A percentile compares a stretch with the other conserved stretches of the same genome.
Conservation (phyloP, 2,329 filamentous ascomycete species). For the Trichoderma sp. region DNA sequence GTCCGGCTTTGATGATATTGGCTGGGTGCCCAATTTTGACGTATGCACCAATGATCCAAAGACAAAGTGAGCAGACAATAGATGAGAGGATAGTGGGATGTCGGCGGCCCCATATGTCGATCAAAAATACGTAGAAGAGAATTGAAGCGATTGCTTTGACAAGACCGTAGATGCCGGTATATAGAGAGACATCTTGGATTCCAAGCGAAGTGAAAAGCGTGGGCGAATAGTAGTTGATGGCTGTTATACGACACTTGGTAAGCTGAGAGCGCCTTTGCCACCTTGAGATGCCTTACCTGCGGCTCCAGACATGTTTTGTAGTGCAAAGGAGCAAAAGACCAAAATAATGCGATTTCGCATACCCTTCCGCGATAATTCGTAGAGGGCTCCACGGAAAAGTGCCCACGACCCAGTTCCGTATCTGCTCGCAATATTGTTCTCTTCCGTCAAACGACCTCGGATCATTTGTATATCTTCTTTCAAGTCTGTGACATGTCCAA, state of each 20-base stretch:
- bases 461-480: conserved; percentile 50
- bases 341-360: conserved; percentile 41
- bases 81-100: conserved; percentile 46
- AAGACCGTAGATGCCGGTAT: conserved; percentile 51
- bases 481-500: conserved; percentile 32
- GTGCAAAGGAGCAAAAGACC: conserved; percentile 37
- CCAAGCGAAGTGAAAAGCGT: conserved; percentile 42
- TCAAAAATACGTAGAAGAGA: conserved; percentile 40
- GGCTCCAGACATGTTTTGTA: conserved; percentile 42
- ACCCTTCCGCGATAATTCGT: conserved; percentile 37
- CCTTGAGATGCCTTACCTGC: conserved; percentile 21
- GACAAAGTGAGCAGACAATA: conserved; percentile 44
- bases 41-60: conserved; percentile 52
- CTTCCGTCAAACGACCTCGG: conserved; percentile 34
- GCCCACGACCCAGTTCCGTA: conserved; percentile 34
- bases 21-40: conserved; percentile 51
- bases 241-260: conserved; percentile 18
- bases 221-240: conserved; percentile 42
- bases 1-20: conserved; percentile 41
- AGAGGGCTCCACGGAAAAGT: conserved; percentile 12
- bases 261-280: not conserved
- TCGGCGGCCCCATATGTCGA: conserved; percentile 41
- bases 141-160: conserved; percentile 42
- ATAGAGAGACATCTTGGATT: conserved; percentile 43
- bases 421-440: conserved; percentile 31